These are phyloP conservation scores for Penicillium sp. DNA, from an alignment of 2,329 filamentous ascomycete species.

Conservation along the genomic window DNA sequence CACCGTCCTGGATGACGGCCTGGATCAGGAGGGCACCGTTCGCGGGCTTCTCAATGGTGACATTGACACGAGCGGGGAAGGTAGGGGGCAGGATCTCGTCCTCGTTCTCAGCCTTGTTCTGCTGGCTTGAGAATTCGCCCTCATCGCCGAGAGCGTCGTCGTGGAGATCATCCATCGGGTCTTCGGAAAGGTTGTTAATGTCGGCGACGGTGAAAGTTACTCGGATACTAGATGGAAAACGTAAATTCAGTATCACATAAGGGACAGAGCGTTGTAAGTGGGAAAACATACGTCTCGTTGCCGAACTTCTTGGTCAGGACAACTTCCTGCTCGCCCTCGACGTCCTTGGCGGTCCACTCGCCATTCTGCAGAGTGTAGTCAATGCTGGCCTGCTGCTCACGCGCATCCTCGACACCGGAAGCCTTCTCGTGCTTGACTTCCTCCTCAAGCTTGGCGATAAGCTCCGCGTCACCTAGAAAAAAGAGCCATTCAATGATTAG, in stretches of 20 bases:
- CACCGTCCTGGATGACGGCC: slow-evolving; percentile 78
- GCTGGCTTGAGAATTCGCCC: slow-evolving; percentile 54
- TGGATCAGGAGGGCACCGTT: slow-evolving; percentile 86
- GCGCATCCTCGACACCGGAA: slow-evolving; percentile 69
- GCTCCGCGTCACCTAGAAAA: slow-evolving; percentile 65
- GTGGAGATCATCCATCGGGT: slow-evolving; percentile 53
- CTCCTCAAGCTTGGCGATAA: slow-evolving; percentile 79
- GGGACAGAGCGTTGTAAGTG: not conserved
- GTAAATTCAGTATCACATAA: not conserved
- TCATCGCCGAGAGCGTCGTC: slow-evolving; percentile 57
- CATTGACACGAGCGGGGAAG: slow-evolving; percentile 78
- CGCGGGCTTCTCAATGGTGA: slow-evolving; percentile 83
- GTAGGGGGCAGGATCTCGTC: slow-evolving; percentile 55
- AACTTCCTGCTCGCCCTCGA: slow-evolving; percentile 81
- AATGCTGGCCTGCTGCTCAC: slow-evolving; percentile 81
- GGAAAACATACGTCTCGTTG: slow-evolving; percentile 71
- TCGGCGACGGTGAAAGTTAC: slow-evolving; percentile 83
- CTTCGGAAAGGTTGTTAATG: slow-evolving; percentile 64
- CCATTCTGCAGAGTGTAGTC: slow-evolving; percentile 86
- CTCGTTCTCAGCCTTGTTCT: slow-evolving; percentile 49
- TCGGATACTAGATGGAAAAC: slow-evolving; percentile 54
- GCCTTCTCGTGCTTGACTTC: slow-evolving; percentile 83
- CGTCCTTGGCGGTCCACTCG: slow-evolving; percentile 76
- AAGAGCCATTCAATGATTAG: slow-evolving; percentile 5
- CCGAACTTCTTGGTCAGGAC: slow-evolving; percentile 77